Percentiles rank a stretch among this genome's conserved stretches.
Evolutionary conservation across 1,139 yeast genomes (phyloP).

Genomic region (Yamadazyma sp.): DNA sequence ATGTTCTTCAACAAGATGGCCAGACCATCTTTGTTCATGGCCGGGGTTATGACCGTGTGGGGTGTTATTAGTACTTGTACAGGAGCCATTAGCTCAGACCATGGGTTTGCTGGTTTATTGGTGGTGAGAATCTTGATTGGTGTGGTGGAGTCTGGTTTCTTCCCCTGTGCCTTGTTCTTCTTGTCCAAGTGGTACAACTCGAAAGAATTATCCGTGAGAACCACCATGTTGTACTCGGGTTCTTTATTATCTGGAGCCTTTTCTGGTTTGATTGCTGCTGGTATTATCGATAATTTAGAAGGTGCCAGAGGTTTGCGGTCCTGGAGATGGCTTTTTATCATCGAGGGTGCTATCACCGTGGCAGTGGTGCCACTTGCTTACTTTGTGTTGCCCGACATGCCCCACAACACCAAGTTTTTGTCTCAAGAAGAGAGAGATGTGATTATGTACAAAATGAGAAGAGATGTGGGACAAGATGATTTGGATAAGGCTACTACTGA

Average conservation of each 20-base stretch:
- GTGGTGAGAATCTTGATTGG: conserved; percentile 55
- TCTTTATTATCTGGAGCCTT: conserved; percentile 79
- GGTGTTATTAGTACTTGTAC: conserved; percentile 50
- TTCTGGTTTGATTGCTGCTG: conserved; percentile 66
- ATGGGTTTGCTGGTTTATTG: conserved; percentile 41
- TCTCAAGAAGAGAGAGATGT: conserved; percentile 49
- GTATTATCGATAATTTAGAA: conserved; percentile 41
- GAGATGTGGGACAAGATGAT: conserved; percentile 43
- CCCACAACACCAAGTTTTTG: conserved; percentile 52
- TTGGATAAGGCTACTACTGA: conserved; percentile 36
- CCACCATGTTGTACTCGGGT: conserved; percentile 61
- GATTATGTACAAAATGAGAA: conserved; percentile 43
- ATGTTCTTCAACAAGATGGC: conserved; percentile 50
- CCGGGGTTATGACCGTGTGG: conserved; percentile 52
- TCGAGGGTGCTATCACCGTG: conserved; percentile 72
- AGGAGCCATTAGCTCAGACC: conserved; percentile 17
- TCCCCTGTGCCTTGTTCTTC: conserved; percentile 51
- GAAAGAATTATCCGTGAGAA: conserved; percentile 50
- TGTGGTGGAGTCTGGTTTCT: conserved; percentile 58
- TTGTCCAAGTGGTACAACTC: conserved; percentile 51
- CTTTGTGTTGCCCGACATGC: conserved; percentile 72
- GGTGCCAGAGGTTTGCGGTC: conserved; percentile 41
- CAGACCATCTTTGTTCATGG: conserved; percentile 50
- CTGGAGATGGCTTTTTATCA: conserved; percentile 75
- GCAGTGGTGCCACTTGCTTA: conserved; percentile 56